Conservation (phyloP, 768 basidiomycete genomes). For the Cyclocybe cylindracea region DNA sequence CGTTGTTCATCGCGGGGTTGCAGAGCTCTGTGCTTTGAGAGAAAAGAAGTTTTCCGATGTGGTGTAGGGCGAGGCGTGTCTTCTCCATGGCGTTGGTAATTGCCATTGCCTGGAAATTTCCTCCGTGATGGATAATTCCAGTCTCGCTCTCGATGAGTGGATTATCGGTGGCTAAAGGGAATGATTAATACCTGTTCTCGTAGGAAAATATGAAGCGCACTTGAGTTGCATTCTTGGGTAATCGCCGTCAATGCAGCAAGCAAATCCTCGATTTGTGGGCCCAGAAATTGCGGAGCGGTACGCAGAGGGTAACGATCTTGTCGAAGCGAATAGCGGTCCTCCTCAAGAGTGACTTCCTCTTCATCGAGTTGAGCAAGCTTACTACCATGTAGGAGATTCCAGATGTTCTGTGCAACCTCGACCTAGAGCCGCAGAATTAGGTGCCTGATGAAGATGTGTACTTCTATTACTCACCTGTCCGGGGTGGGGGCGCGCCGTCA, state of each 20-base stretch:
- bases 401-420: constrained; percentile 66
- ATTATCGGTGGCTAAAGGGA: constrained; percentile 73
- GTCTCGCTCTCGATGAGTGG: constrained; percentile 74
- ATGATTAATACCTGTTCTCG: constrained; percentile 3
- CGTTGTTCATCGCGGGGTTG: constrained; percentile 81
- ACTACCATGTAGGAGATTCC: constrained; percentile 59
- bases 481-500: constrained; percentile 72
- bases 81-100: constrained; percentile 86
- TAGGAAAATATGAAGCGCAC: constrained; percentile 37
- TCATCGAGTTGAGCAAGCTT: constrained; percentile 60
- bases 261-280: constrained; percentile 79
- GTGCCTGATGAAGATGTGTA: not conserved
- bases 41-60: constrained; percentile 72
- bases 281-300: constrained; percentile 76
- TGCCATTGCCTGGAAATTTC: constrained; percentile 88
- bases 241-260: constrained; percentile 58
- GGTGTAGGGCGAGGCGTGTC: constrained; percentile 69
- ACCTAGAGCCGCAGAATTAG: constrained; percentile 34
- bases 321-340: constrained; percentile 68
- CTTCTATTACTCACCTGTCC: constrained; percentile 52
- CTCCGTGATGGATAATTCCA: constrained; percentile 70
- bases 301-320: constrained; percentile 76
- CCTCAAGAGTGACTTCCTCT: constrained; percentile 61
- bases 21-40: constrained; percentile 73
- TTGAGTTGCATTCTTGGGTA: constrained; percentile 77